Evolutionary conservation across 2,329 filamentous ascomycete genomes (phyloP).

Genomic region (Aspergillus fijiensis): DNA sequence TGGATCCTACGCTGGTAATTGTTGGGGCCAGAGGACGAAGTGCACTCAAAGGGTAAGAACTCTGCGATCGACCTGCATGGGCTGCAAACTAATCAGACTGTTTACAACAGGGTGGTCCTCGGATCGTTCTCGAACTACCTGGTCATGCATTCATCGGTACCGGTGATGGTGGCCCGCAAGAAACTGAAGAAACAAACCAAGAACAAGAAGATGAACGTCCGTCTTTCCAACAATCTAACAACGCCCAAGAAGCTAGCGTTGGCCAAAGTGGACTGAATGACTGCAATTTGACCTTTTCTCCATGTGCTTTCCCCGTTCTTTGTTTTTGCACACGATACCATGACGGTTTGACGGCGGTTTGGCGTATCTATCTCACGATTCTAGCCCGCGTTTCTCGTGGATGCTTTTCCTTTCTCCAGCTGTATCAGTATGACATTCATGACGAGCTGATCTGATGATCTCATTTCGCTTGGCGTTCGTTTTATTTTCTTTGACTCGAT

Average conservation of each 20-base stretch:
- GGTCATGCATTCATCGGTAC: constrained; percentile 92
- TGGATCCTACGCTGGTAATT: constrained; percentile 89
- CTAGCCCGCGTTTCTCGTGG: neutral
- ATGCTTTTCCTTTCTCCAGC: constrained; percentile 1
- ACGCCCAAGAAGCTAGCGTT: constrained; percentile 68
- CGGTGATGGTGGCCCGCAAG: constrained; percentile 96
- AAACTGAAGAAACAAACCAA: constrained; percentile 83
- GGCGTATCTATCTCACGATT: constrained; percentile 2
- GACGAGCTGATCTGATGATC: neutral
- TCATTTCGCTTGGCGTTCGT: neutral
- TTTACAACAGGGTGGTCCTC: constrained; percentile 71
- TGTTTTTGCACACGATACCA: neutral
- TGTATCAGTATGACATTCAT: constrained; percentile 13
- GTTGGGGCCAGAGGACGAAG: constrained; percentile 88
- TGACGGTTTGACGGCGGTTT: constrained; percentile 5
- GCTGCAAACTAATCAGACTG: neutral
- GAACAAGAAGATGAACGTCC: constrained; percentile 68
- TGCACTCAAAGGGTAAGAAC: constrained; percentile 83
- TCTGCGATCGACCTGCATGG: neutral
- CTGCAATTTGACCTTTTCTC: neutral
- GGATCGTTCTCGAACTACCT: constrained; percentile 98
- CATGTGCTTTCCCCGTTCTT: neutral
- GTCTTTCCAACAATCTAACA: constrained; percentile 77
- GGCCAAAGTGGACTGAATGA: constrained; percentile 70
- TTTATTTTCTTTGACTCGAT: neutral